Evolutionary conservation across 2,329 filamentous ascomycete species (phyloP).

Genomic region (Tolypocladium sp.): DNA sequence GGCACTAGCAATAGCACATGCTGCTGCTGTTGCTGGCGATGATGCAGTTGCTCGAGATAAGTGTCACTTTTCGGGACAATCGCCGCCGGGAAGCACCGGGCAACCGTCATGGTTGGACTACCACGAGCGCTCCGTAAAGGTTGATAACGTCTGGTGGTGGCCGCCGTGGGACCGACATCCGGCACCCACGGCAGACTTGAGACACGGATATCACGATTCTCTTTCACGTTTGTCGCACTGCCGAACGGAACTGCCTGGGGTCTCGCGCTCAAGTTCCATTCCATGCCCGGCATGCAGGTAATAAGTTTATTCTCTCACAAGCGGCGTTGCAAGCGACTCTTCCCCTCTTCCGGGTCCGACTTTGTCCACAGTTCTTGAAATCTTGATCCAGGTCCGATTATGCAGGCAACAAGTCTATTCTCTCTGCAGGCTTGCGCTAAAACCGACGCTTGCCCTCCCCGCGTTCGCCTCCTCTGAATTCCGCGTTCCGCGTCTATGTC

Average conservation of each 20-base stretch:
- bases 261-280: background rate
- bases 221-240: background rate
- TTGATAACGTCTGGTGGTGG: background rate
- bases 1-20: background rate
- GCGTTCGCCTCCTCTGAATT: background rate
- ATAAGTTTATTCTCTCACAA: background rate
- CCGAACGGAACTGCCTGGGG: background rate
- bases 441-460: background rate
- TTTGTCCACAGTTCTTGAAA: background rate
- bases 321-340: background rate
- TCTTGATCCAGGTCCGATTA: background rate
- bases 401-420: background rate
- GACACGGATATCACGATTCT: background rate
- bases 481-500: background rate
- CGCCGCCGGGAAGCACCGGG: background rate
- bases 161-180: background rate
- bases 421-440: background rate
- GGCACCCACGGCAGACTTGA: background rate
- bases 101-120: background rate
- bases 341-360: background rate
- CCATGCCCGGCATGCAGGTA: background rate
- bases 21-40: background rate
- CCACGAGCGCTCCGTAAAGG: background rate
- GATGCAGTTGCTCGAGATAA: background rate
- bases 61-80: background rate